Percentiles rank a stretch among this genome's conserved stretches.
phyloP scores from a whole-genome alignment of 2,329 filamentous ascomycete genomes.

The Drechmeria coniospora region DNA sequence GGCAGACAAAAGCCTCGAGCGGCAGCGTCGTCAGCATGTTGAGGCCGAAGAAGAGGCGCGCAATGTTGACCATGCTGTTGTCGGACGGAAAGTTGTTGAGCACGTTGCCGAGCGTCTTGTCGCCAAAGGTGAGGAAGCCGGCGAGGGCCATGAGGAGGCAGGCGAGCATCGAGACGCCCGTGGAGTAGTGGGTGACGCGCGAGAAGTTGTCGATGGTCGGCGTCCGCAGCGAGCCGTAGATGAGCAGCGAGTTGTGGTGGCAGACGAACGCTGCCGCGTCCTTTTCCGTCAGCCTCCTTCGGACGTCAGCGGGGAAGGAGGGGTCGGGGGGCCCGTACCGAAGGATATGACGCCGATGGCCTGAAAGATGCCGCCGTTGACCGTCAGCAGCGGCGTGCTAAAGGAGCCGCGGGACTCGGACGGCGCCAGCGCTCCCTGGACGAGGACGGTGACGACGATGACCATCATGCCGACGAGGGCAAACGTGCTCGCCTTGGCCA shows the following conservation, averaged over 20 bases:
- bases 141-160: conserved; percentile 78
- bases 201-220: conserved; percentile 94
- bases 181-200: conserved; percentile 86
- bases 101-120: conserved; percentile 84
- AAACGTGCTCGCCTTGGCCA: conserved; percentile 89
- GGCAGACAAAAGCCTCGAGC: conserved; percentile 92
- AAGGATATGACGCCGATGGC: conserved; percentile 97
- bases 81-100: conserved; percentile 92
- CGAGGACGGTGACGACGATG: conserved; percentile 76
- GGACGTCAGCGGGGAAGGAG: not conserved
- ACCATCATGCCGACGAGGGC: conserved; percentile 86
- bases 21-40: conserved; percentile 98
- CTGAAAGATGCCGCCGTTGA: conserved; percentile 83
- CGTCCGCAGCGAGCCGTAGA: conserved; percentile 87
- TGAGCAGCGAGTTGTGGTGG: conserved; percentile 91
- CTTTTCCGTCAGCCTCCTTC: not conserved
- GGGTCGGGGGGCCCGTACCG: conserved; percentile 36
- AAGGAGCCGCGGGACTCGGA: conserved; percentile 57
- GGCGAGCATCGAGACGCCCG: conserved; percentile 76
- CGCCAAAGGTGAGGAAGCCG: conserved; percentile 86
- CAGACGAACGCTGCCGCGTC: conserved; percentile 41
- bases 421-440: conserved; percentile 66
- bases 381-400: conserved; percentile 51
- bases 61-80: conserved; percentile 88
- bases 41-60: conserved; percentile 85